Conservation (phyloP, 805 yeast genomes). For the Scheffersomyces stipitis region DNA sequence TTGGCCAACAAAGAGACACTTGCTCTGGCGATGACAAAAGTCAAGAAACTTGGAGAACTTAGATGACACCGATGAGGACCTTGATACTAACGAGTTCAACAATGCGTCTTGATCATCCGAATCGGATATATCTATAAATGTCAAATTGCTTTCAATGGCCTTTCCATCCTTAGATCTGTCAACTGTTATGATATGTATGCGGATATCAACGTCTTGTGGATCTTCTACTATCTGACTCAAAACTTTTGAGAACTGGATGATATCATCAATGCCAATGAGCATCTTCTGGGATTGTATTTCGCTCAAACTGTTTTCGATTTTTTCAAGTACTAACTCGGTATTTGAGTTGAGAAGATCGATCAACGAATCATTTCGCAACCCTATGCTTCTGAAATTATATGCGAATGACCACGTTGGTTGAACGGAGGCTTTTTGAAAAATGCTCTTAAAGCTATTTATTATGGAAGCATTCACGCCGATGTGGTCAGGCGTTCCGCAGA, state of each 20-base stretch:
- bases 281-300: slow-evolving; percentile 13
- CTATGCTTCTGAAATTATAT: slow-evolving; percentile 9
- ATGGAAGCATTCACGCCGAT: slow-evolving; percentile 7
- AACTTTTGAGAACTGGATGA: slow-evolving; percentile 6
- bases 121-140: slow-evolving; percentile 12
- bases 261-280: slow-evolving; percentile 10
- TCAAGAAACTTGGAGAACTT: slow-evolving; percentile 2
- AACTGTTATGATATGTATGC: slow-evolving; percentile 11
- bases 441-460: slow-evolving; percentile 6
- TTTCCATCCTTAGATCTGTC: slow-evolving; percentile 6
- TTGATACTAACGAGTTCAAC: slow-evolving; percentile 2
- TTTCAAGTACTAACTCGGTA: not conserved
- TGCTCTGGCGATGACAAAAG: slow-evolving; percentile 25
- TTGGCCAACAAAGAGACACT: slow-evolving; percentile 33
- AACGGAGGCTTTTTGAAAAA: slow-evolving; percentile 4
- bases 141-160: slow-evolving; percentile 9
- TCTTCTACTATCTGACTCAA: not conserved
- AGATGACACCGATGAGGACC: not conserved
- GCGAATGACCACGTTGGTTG: slow-evolving; percentile 6
- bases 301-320: not conserved
- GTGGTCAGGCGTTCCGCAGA: slow-evolving; percentile 12
- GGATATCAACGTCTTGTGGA: not conserved
- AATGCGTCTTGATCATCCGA: slow-evolving; percentile 4
- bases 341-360: slow-evolving; percentile 10
- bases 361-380: slow-evolving; percentile 2